Percentiles rank a stretch among this genome's conserved stretches.
phyloP scores from a whole-genome alignment of 1,139 yeast species.

The Kluyveromyces sp. region DNA sequence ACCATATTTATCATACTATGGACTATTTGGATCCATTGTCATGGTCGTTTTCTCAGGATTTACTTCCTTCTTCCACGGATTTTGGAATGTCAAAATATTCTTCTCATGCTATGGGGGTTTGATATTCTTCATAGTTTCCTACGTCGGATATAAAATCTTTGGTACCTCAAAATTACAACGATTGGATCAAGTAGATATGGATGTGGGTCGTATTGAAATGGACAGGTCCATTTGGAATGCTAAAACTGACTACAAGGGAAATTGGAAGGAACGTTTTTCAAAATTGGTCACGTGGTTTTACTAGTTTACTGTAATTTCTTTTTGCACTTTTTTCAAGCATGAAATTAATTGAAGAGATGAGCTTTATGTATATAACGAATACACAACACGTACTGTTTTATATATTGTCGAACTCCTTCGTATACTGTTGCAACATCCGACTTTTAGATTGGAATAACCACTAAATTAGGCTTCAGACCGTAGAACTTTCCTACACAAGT shows the following conservation, averaged over 20 bases:
- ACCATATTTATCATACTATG: conserved; percentile 67
- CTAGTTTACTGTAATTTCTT: conserved; percentile 4
- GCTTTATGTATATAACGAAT: not conserved
- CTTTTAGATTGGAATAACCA: too few species aligned
- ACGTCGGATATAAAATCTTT: conserved; percentile 47
- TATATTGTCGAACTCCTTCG: too few species aligned
- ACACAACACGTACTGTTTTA: not conserved
- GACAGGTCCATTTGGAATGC: conserved; percentile 46
- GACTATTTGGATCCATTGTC: conserved; percentile 43
- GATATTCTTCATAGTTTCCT: conserved; percentile 47
- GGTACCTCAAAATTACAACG: conserved; percentile 47
- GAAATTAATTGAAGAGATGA: not conserved
- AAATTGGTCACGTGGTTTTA: conserved; percentile 20
- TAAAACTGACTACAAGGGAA: conserved; percentile 25
- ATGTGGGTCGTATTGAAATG: conserved; percentile 69
- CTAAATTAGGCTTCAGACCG: too few species aligned
- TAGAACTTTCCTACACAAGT: too few species aligned
- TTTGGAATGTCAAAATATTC: conserved; percentile 60
- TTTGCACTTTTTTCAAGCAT: not conserved
- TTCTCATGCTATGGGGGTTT: conserved; percentile 64
- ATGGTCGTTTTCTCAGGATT: conserved; percentile 64
- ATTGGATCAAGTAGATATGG: conserved; percentile 64
- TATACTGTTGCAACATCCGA: too few species aligned
- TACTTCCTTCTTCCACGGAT: conserved; percentile 51
- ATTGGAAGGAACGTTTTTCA: conserved; percentile 26